phyloP scores from a whole-genome alignment of 2,329 filamentous ascomycete genomes.

The Bertia moriformis region DNA sequence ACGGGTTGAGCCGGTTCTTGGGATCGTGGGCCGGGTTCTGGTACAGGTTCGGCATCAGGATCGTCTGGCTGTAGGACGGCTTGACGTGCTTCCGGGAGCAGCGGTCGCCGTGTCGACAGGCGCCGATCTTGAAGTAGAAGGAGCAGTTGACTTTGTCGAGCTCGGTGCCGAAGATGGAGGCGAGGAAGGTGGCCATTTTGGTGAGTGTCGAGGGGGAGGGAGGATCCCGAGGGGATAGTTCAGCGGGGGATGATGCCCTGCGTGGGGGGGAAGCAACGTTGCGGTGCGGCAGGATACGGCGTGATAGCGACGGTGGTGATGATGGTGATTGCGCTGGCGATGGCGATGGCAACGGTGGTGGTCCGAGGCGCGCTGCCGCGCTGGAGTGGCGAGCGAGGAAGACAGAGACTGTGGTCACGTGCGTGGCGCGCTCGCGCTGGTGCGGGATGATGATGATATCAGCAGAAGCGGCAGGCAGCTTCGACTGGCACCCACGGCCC shows the following conservation, averaged over 20 bases:
- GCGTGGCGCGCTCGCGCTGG: no score
- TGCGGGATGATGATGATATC: no score
- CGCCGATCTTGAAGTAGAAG: constrained; percentile 99
- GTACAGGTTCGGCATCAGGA: constrained; percentile 96
- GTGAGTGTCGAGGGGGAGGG: background rate
- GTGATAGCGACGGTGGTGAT: constrained; percentile 1
- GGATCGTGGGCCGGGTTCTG: constrained; percentile 96
- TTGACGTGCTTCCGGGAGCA: constrained; percentile 99
- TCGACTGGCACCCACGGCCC: no score
- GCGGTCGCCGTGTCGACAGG: constrained; percentile 93
- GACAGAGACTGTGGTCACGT: no score
- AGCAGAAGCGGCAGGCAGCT: no score
- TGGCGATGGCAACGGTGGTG: constrained; percentile 2
- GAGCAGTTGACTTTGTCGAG: constrained; percentile 99
- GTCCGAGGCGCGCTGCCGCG: no score
- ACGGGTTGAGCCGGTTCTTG: constrained; percentile 90
- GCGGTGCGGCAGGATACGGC: constrained; percentile 4
- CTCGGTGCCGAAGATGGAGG: constrained; percentile 98
- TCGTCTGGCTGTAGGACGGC: constrained; percentile 92
- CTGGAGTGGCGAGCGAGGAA: no score
- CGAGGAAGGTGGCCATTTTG: constrained; percentile 88
- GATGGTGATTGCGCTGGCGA: constrained; percentile 3
- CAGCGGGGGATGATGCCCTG: no score
- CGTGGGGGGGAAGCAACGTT: constrained; percentile 5
- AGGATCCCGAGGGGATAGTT: background rate